Evolutionary conservation across 768 basidiomycete genomes (phyloP), one percentile per base, ranked within the genome.

Genomic region (Pisolithus sp.): DNA sequence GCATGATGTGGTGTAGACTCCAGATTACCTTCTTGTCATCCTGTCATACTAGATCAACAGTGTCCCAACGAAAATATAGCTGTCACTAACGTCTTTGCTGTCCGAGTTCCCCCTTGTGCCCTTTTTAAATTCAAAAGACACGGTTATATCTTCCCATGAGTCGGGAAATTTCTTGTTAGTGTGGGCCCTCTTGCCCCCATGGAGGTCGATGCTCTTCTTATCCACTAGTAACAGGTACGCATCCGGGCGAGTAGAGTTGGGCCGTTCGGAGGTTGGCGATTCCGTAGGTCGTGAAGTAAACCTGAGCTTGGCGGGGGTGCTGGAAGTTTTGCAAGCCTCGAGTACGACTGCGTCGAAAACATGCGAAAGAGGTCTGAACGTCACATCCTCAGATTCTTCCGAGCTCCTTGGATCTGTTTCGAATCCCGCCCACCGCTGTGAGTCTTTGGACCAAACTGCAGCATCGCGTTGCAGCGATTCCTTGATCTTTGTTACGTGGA

Each of bases 101-200:
- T 34, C 34, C 26, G 26, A 26, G 26, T 26, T 26, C 13, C 2
- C 18, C 5, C 30, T 15, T 15, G 15, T 26, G 6, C 4, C 17
- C 56, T 40, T 53, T 40, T 39, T 48, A 53, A 37, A 43, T 45
- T 42, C 46, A 53, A 53, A 47, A 1, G 31, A 10, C 12, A 47
- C 46, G 5, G 34, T 40, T 36, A 54, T 52, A 74, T 75, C 74
- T 73, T 75, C 23, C 49, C 71, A 26, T 72, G 73, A 55, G 61
- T 76, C 70, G 7, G 30, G 30, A 30, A 30, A 8, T 9, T 30
- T 30, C 7, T 30, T 30, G 30, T 7, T 26, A 26, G 30, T 10
- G 30, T 30, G 5, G 30, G 7, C 10, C 30, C 3, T 30, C 7
- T 30, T 30, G 28, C 28, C 8, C 1, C 8, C 28, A 6, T 30